Evolutionary conservation across 192 early-diverging fungal genomes (phyloP).

Genomic region (Pilobolus umbonatus): DNA sequence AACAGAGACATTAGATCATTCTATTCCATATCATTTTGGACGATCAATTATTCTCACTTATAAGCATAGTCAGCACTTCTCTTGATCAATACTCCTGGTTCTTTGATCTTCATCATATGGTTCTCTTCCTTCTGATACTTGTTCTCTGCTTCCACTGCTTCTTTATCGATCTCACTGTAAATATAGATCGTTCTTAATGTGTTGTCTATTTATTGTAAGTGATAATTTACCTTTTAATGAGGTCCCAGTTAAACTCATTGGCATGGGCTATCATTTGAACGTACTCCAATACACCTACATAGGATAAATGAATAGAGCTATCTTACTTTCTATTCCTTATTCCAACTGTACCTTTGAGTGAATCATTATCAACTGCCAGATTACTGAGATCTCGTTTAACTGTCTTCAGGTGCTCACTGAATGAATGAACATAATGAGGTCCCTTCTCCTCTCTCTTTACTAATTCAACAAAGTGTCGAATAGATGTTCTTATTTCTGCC

Average conservation of each 20-base stretch:
- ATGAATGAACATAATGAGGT: conserved; percentile 17
- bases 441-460: conserved; percentile 13
- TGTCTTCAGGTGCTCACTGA: conserved; percentile 12
- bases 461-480: conserved; percentile 13
- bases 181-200: background rate
- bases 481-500: conserved; percentile 20
- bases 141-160: conserved; percentile 5
- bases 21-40: background rate
- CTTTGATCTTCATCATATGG: conserved; percentile 9
- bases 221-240: conserved; percentile 15
- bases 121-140: background rate
- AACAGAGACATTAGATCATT: background rate
- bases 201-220: background rate
- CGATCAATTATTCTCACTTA: conserved; percentile 2
- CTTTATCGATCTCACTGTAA: conserved; percentile 11
- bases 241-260: conserved; percentile 5
- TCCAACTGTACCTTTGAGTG: conserved; percentile 10
- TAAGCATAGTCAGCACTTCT: conserved; percentile 11
- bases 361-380: conserved; percentile 7
- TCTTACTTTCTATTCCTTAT: background rate
- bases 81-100: conserved; percentile 11
- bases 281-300: conserved; percentile 14
- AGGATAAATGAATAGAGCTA: background rate
- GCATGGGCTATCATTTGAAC: conserved; percentile 3
- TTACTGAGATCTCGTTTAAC: conserved; percentile 16